Conservation (phyloP, 2,329 filamentous ascomycete genomes). For the Cercospora zeae-maydis region DNA sequence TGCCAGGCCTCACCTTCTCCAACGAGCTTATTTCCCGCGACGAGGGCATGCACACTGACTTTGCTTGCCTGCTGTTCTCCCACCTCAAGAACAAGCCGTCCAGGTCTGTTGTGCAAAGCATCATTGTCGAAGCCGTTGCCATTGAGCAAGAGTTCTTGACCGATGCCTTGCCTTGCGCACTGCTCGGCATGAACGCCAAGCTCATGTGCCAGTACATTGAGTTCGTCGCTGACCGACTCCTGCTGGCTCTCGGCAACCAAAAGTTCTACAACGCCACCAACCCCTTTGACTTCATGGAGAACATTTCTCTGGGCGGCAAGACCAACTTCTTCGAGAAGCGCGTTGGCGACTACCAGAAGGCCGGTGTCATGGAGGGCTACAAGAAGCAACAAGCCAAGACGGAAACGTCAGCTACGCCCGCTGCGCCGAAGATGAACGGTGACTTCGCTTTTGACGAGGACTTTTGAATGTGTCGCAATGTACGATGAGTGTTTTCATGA, state of each 20-base stretch:
- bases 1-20: conserved; percentile 97
- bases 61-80: conserved; percentile 96
- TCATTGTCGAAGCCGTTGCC: conserved; percentile 88
- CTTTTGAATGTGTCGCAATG: conserved; percentile 61
- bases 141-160: conserved; percentile 99
- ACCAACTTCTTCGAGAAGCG: conserved; percentile 99
- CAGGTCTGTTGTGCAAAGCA: conserved; percentile 74
- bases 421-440: conserved; percentile 54
- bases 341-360: conserved; percentile 98
- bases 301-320: conserved; percentile 97
- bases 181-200: conserved; percentile 94
- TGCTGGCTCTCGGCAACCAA: conserved; percentile 87
- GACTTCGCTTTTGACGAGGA: conserved; percentile 96
- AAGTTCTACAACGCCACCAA: conserved; percentile 92
- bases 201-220: conserved; percentile 99
- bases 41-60: conserved; percentile 98
- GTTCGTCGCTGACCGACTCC: conserved; percentile 94
- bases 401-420: conserved; percentile 35
- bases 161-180: conserved; percentile 84
- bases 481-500: conserved; percentile 14
- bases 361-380: conserved; percentile 92
- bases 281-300: conserved; percentile 99
- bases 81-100: conserved; percentile 88
- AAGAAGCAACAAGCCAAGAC: conserved; percentile 47
- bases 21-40: conserved; percentile 99